A percentile compares a stretch with the other conserved stretches of the same genome.
Evolutionary conservation across 495 filamentous ascomycete species (phyloP).

Genomic region (Penicillium egyptiacum): DNA sequence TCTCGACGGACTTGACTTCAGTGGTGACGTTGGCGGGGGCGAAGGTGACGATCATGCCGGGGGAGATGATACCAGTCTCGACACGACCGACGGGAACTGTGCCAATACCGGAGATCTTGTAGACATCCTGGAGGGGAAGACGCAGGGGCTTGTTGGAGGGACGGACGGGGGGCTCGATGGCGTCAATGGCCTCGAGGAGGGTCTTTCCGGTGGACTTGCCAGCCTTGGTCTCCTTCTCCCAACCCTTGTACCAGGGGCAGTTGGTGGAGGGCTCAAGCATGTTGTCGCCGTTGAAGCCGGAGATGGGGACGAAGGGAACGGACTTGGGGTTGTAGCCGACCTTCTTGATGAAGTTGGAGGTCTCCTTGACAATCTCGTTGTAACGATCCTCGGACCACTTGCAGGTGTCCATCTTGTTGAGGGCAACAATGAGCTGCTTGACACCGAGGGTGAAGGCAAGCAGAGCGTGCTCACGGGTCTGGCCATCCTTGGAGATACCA

Average conservation of each 20-base stretch:
- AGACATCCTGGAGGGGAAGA: conserved; percentile 99
- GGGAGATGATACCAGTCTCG: conserved; percentile 97
- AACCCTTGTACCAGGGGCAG: conserved; percentile 99
- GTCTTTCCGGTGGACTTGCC: conserved; percentile 92
- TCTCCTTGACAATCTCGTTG: conserved; percentile 99
- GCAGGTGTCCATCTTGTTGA: conserved; percentile 99
- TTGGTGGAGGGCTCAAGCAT: conserved; percentile 92
- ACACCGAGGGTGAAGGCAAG: conserved; percentile 99
- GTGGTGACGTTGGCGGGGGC: conserved; percentile 98
- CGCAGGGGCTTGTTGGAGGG: conserved; percentile 88
- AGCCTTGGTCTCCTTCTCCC: conserved; percentile 98
- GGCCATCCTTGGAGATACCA: conserved; percentile 99
- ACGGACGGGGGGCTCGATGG: conserved; percentile 90
- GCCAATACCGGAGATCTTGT: conserved; percentile 99
- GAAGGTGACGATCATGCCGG: conserved; percentile 88
- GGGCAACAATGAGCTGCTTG: conserved; percentile 99
- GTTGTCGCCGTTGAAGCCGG: conserved; percentile 99
- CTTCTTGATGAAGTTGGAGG: conserved; percentile 99
- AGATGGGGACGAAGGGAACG: conserved; percentile 99
- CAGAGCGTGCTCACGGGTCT: conserved; percentile 99
- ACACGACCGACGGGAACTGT: conserved; percentile 99
- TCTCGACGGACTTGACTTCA: conserved; percentile 99
- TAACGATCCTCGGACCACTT: conserved; percentile 96
- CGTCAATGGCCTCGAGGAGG: conserved; percentile 97
- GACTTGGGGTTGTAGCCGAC: conserved; percentile 99